A percentile compares a stretch with the other conserved stretches of the same genome.
These are phyloP conservation scores for Babesia microti DNA, from an alignment of 169 alveolate genomes.

Conservation along the genomic window DNA sequence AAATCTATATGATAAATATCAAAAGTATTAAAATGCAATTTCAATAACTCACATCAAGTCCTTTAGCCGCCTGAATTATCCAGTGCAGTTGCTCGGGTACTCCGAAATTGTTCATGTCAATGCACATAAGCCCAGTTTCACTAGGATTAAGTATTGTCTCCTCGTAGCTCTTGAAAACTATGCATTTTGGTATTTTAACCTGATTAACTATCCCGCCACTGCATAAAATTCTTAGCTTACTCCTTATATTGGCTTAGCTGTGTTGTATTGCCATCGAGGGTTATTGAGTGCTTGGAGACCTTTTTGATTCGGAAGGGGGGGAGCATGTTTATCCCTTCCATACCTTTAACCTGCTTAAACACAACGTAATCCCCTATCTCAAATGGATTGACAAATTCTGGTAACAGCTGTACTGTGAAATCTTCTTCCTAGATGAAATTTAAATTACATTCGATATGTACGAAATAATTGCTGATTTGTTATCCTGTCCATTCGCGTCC, in stretches of 20 bases:
- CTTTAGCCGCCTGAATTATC: slow-evolving; percentile 62
- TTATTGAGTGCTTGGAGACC: slow-evolving; percentile 75
- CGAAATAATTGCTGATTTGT: slow-evolving; percentile 66
- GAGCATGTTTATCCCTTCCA: slow-evolving; percentile 83
- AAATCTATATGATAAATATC: neutral
- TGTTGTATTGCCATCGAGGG: slow-evolving; percentile 78
- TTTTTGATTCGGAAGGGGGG: slow-evolving; percentile 79
- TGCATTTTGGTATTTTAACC: slow-evolving; percentile 76
- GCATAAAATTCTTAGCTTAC: slow-evolving; percentile 13
- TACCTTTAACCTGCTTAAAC: slow-evolving; percentile 91
- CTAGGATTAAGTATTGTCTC: slow-evolving; percentile 71
- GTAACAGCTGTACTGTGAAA: slow-evolving; percentile 20
- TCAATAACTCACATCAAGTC: neutral
- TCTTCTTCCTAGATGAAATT: slow-evolving; percentile 19
- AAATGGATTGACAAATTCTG: slow-evolving; percentile 54
- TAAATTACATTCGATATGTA: slow-evolving; percentile 54
- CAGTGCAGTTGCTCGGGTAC: slow-evolving; percentile 88
- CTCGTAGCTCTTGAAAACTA: slow-evolving; percentile 65
- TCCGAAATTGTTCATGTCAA: slow-evolving; percentile 90
- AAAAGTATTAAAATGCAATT: neutral
- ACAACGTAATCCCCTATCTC: slow-evolving; percentile 89
- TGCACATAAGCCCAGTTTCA: slow-evolving; percentile 62
- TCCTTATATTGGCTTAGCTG: slow-evolving; percentile 45
- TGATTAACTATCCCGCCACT: slow-evolving; percentile 62
- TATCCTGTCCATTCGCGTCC: slow-evolving; percentile 77